Evolutionary conservation across 208 protist species (phyloP).

Genomic region (Wallacemonas sp.): DNA sequence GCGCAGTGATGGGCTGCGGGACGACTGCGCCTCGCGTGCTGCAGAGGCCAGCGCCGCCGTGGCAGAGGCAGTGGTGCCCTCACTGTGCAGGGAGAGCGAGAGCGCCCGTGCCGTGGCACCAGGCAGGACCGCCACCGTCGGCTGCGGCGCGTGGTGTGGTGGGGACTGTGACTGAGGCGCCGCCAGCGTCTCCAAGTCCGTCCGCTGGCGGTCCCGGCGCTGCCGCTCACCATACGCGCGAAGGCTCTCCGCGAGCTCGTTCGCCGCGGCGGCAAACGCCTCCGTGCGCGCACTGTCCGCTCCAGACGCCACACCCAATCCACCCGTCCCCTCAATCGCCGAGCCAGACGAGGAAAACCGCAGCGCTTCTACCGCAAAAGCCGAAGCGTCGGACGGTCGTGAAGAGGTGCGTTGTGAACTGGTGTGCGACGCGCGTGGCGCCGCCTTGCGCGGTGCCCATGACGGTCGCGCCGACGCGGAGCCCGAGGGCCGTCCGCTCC

Average conservation of each 20-base stretch:
- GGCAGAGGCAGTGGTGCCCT: no score
- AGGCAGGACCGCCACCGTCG: no score
- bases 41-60: no score
- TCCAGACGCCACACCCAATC: neutral
- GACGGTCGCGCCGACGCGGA: neutral
- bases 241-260: neutral
- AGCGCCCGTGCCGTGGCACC: no score
- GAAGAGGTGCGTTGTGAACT: no score
- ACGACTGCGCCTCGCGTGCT: no score
- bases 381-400: no score
- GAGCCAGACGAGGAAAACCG: neutral
- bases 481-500: neutral
- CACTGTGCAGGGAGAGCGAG: no score
- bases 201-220: neutral
- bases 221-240: neutral
- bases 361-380: neutral
- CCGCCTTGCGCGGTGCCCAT: neutral
- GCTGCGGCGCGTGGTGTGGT: no score
- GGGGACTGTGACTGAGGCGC: no score
- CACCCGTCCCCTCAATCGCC: neutral
- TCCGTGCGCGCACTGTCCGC: neutral
- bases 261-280: neutral
- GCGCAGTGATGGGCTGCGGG: slow-evolving; percentile 1
- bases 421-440: no score
- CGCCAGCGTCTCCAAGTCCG: no score